Conservation (phyloP, 2,329 filamentous ascomycete species). For the Fusarium concolor region DNA sequence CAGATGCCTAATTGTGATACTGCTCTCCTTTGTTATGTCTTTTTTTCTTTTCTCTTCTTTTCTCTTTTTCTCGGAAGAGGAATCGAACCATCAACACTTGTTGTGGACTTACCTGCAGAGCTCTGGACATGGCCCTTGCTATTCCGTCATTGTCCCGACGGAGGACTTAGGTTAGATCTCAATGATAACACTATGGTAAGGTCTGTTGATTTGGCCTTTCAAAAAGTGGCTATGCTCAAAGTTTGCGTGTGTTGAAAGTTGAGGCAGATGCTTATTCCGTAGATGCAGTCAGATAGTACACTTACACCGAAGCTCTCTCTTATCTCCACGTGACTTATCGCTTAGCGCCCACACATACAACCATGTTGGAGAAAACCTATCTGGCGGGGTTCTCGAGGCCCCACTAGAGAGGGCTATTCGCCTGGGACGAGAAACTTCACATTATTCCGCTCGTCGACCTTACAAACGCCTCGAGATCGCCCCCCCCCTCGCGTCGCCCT, state of each 20-base stretch:
- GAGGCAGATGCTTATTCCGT: too few species aligned
- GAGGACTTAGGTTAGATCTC: background rate
- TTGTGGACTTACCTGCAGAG: too few species aligned
- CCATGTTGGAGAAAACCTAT: slow-evolving; percentile 50
- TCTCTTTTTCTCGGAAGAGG: too few species aligned
- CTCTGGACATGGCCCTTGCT: too few species aligned
- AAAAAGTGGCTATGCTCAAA: background rate
- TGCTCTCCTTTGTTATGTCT: background rate
- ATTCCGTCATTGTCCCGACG: background rate
- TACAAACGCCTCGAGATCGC: slow-evolving; percentile 45
- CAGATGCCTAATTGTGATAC: too few species aligned
- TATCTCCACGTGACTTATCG: slow-evolving; percentile 53
- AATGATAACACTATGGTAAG: background rate
- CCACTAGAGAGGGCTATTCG: slow-evolving; percentile 56
- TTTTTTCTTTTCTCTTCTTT: background rate
- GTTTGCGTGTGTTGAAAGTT: too few species aligned
- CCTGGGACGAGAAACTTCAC: slow-evolving; percentile 49
- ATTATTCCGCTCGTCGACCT: slow-evolving; percentile 47
- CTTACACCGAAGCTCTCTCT: slow-evolving; percentile 2
- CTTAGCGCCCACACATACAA: slow-evolving; percentile 57
- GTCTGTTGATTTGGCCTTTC: background rate
- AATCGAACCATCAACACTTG: too few species aligned
- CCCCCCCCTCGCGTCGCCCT: slow-evolving; percentile 29
- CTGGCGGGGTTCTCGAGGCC: slow-evolving; percentile 52
- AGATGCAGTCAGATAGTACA: background rate